Evolutionary conservation across 495 filamentous ascomycete genomes (phyloP), one percentile per base, ranked within the genome.

Genomic region (Cudoniella acicularis): DNA sequence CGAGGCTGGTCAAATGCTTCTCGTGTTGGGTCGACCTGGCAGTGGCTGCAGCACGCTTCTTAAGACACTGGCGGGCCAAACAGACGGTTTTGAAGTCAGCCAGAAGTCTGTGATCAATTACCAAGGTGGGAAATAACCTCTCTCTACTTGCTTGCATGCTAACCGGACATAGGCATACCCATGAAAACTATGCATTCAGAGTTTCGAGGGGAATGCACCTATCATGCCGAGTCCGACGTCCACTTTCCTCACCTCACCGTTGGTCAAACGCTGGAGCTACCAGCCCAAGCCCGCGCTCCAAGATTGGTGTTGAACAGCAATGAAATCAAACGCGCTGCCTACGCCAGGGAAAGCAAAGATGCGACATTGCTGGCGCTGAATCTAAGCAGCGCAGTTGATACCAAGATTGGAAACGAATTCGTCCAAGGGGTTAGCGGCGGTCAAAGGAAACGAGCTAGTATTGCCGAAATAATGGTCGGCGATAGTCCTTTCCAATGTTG

Each of bases 1-100:
- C 27, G 83, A 85, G 59, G 83, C 87, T 1, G 92, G 91, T 10
- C 91, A 96, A 70, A 95, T 96, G 91, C 79, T 93, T 1, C 73
- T 96, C 17, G 92, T 96, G 13, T 76, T 96, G 20, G 42, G 26
- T 2, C 52, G 10, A 2, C 21, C 30, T 10, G 53, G 23, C 1
- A 17, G 4, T 48, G 88, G 88, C 43, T 92, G 88, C 66, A 85
- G 84, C 21, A 91, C 88, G 0, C 82, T 92, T 40, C 73, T 92
- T 24, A 91, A 91, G 69, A 85, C 87, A 0, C 84, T 92, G 58
- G 80, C 87, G 2, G 88, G 88, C 18, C 85, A 90, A 67, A 87
- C 85, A 9, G 80, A 87, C 55, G 88, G 88, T 50, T 81, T 89
- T n/a, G n/a, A n/a, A n/a, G n/a, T n/a, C n/a, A n/a, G n/a, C n/a